Evolutionary conservation across 1,284 basidiomycete genomes (phyloP), one percentile per base, ranked within the genome.

Genomic region (Cutaneotrichosporon sp.): DNA sequence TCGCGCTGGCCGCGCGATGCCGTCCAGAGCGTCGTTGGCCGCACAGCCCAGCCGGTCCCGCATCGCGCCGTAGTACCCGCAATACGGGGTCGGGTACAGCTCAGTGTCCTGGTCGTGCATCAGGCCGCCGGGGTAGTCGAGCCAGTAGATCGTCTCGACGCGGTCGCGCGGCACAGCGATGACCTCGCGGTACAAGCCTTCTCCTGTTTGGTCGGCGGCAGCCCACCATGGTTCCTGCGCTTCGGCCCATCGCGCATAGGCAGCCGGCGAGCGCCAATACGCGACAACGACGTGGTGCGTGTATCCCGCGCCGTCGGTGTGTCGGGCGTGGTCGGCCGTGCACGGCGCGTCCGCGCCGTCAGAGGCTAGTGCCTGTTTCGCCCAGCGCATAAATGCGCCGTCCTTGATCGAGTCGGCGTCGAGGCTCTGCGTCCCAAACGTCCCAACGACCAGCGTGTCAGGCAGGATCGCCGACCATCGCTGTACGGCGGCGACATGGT

Each of bases 51-150:
- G 39, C 9, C 53, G 48, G 49, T 55, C 53, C 8, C 53, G 48
- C 53, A 55, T 55, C 33, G 53, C 53, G 4, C 53, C 53, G 20
- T 55, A 55, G 45, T 55, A 55, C 34, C 53, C 53, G 44, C 48
- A 55, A 45, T 55, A 55, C 29, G 53, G 53, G n/a, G 53, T 55
- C 3, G 53, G 53, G 27, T 55, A 55, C 10, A 55, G 17, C 39
- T 26, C 26, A 5, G 50, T 39, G 19, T 27, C 27, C 8, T 39
- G 19, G 27, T 50, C 49, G 20, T 17, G 26, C 44, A 42, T 47
- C 12, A 46, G 19, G 8, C 49, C 53, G 37, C 49, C 48, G 1
- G 49, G 53, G 9, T 47, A 55, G 45, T 55, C 53, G 39, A 42
- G 44, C 53, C 53, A 55, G 49, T 44, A 55, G 33, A 55, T 55